Evolutionary conservation across 2,329 filamentous ascomycete species (phyloP).

Genomic region (Hypoxylon sp.): DNA sequence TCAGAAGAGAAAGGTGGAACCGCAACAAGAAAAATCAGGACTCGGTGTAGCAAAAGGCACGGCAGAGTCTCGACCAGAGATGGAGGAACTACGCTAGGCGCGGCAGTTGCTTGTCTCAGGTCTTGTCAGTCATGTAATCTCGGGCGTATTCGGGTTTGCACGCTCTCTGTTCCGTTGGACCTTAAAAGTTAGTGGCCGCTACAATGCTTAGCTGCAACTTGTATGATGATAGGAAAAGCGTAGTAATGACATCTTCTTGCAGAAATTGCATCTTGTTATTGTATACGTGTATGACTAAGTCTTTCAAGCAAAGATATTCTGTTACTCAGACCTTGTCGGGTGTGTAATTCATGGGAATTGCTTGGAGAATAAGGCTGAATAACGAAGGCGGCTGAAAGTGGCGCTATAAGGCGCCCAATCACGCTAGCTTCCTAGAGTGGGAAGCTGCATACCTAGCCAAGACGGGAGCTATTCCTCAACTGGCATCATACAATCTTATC

Average conservation of each 20-base stretch:
- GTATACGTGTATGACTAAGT: not conserved
- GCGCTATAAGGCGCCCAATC: constrained; percentile 23
- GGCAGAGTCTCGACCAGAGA: constrained; percentile 48
- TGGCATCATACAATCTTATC: constrained; percentile 33
- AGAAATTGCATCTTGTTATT: not conserved
- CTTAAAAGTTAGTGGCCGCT: constrained; percentile 10
- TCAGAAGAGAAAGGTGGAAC: constrained; percentile 44
- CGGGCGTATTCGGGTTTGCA: not conserved
- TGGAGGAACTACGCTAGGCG: constrained; percentile 54
- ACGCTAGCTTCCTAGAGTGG: constrained; percentile 1
- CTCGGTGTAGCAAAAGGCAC: not conserved
- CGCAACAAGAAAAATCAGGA: not conserved
- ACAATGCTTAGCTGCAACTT: constrained; percentile 14
- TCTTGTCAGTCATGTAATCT: not conserved
- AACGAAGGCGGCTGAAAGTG: constrained; percentile 5
- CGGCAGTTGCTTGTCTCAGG: constrained; percentile 20
- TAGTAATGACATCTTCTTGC: constrained; percentile 21
- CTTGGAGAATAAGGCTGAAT: constrained; percentile 8
- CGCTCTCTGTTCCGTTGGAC: constrained; percentile 1
- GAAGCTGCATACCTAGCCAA: constrained; percentile 14
- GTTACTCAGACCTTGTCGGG: not conserved
- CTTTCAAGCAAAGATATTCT: not conserved
- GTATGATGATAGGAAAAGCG: constrained; percentile 21
- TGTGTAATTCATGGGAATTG: not conserved
- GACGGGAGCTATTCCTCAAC: constrained; percentile 17